Percentiles rank a stretch among this genome's conserved stretches.
phyloP scores from a whole-genome alignment of 495 filamentous ascomycete genomes.

The Daldinia concentrica region DNA sequence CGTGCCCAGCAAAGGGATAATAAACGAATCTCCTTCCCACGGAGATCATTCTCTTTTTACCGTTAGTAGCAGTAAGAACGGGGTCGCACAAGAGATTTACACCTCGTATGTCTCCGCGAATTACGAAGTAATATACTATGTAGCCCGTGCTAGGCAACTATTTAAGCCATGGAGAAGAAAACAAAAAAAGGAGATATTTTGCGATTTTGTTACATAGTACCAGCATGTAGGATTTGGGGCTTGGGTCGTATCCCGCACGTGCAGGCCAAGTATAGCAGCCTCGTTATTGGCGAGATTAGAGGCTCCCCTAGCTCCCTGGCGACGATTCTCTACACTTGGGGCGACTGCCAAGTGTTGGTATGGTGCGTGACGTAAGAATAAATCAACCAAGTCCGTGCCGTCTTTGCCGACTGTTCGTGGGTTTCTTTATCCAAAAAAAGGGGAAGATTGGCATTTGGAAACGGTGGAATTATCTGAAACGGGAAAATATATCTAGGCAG shows the following conservation, averaged over 20 bases:
- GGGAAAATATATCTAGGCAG: neutral
- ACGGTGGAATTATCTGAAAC: slow-evolving; percentile 1
- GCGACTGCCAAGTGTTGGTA: slow-evolving; percentile 24
- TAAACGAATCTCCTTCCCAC: neutral
- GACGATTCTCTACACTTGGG: slow-evolving; percentile 4
- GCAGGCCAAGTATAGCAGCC: slow-evolving; percentile 22
- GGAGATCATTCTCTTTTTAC: neutral
- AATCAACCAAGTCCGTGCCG: slow-evolving; percentile 18
- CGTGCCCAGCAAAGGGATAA: neutral
- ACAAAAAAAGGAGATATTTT: slow-evolving; percentile 12
- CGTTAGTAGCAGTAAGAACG: neutral
- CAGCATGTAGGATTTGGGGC: neutral
- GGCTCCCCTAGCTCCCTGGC: neutral
- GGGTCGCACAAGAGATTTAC: neutral
- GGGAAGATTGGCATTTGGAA: neutral
- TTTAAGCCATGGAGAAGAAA: neutral
- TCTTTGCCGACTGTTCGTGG: slow-evolving; percentile 24
- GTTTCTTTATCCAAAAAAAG: neutral
- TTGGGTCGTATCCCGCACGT: slow-evolving; percentile 21
- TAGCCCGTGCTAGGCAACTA: neutral
- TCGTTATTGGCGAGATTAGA: slow-evolving; percentile 21
- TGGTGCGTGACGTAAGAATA: slow-evolving; percentile 35
- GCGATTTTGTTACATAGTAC: neutral
- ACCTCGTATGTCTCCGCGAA: neutral
- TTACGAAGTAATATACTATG: slow-evolving; percentile 1